These are phyloP conservation scores for Basipetospora sp. DNA, from an alignment of 2,329 filamentous ascomycete genomes.

Conservation along the genomic window DNA sequence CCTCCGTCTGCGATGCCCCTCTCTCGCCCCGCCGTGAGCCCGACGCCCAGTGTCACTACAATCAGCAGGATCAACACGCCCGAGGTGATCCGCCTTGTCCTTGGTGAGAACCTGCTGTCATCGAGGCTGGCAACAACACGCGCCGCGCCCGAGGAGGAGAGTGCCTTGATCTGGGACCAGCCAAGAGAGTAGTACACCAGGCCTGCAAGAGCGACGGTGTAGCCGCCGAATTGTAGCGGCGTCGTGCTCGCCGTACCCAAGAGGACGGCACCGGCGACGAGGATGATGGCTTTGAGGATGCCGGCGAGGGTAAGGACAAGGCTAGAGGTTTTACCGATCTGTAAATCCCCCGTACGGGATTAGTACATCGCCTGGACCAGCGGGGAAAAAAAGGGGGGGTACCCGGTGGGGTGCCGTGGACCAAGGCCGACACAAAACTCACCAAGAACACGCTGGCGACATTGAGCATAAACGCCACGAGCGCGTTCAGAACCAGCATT, in stretches of 20 bases:
- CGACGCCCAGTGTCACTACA: slow-evolving; percentile 10
- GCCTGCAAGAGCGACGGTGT: slow-evolving; percentile 49
- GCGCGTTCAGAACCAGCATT: slow-evolving; percentile 57
- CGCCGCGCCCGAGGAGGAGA: slow-evolving; percentile 6
- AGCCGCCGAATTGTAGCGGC: slow-evolving; percentile 59
- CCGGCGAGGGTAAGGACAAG: slow-evolving; percentile 75
- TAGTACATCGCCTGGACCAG: too few relatives aligned
- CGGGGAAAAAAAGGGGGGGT: neutral
- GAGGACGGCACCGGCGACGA: slow-evolving; percentile 61
- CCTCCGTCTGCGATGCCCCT: neutral
- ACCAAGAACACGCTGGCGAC: slow-evolving; percentile 76
- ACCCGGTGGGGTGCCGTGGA: neutral
- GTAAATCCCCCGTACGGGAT: slow-evolving; percentile 7
- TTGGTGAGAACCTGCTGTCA: slow-evolving; percentile 9
- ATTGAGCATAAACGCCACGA: slow-evolving; percentile 66
- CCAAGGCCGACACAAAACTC: slow-evolving; percentile 25
- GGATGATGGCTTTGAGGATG: slow-evolving; percentile 76
- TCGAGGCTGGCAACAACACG: slow-evolving; percentile 10
- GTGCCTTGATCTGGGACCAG: slow-evolving; percentile 13
- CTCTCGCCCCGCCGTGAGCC: slow-evolving; percentile 7
- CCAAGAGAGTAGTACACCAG: slow-evolving; percentile 35
- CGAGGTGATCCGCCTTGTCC: slow-evolving; percentile 10
- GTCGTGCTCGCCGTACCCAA: slow-evolving; percentile 64
- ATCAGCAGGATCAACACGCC: slow-evolving; percentile 9
- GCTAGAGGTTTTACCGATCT: slow-evolving; percentile 81